Conservation (phyloP, 2,329 filamentous ascomycete species). For the Beauveria asiatica region DNA sequence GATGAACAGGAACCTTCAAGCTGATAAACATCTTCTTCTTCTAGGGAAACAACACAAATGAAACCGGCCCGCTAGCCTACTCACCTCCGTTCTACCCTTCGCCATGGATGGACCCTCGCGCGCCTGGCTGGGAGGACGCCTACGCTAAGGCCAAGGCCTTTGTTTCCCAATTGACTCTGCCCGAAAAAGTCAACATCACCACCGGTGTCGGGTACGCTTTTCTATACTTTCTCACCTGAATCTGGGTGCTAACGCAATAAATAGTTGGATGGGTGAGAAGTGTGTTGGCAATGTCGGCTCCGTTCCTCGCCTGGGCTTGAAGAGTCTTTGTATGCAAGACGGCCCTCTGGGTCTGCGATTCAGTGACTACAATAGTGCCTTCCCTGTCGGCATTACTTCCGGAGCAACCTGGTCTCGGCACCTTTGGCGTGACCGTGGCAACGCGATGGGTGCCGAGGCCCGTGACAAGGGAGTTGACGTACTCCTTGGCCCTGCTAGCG, state of each 20-base stretch:
- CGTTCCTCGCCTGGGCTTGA: conserved; percentile 61
- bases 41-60: neutral
- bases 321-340: conserved; percentile 77
- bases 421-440: conserved; percentile 49
- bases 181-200: conserved; percentile 91
- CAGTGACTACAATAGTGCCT: conserved; percentile 72
- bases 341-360: conserved; percentile 72
- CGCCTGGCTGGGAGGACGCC: conserved; percentile 64
- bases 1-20: neutral
- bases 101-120: conserved; percentile 72
- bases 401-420: conserved; percentile 75
- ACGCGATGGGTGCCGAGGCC: conserved; percentile 51
- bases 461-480: conserved; percentile 70
- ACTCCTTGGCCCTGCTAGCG: conserved; percentile 45
- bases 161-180: conserved; percentile 71
- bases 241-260: neutral
- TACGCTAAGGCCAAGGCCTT: conserved; percentile 70
- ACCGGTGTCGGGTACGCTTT: conserved; percentile 70
- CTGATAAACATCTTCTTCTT: conserved; percentile 8
- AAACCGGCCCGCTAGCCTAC: conserved; percentile 21
- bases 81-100: conserved; percentile 69
- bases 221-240: neutral
- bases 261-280: conserved; percentile 45
- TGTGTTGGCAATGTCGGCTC: conserved; percentile 72
- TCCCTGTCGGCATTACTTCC: conserved; percentile 68